Evolutionary conservation across 1,284 basidiomycete species (phyloP).

Genomic region (Irpex rosettiformis): DNA sequence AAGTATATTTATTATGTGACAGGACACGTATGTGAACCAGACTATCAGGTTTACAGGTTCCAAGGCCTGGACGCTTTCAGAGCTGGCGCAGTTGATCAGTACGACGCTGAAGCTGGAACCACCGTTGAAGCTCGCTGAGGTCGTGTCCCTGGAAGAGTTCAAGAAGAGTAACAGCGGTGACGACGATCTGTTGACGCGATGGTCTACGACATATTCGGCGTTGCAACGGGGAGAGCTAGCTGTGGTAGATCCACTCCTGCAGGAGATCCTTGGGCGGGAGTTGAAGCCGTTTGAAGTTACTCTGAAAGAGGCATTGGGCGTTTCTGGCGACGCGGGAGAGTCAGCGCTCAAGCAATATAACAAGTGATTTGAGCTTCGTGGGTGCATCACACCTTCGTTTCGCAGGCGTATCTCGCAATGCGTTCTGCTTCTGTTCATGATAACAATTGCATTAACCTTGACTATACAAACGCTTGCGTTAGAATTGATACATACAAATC

Average conservation of each 20-base stretch:
- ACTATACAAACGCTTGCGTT: background rate
- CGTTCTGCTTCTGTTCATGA: too few relatives aligned
- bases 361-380: background rate
- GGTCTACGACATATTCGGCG: conserved; percentile 30
- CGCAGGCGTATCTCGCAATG: too few relatives aligned
- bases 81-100: conserved; percentile 23
- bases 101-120: conserved; percentile 19
- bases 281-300: conserved; percentile 26
- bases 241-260: conserved; percentile 26
- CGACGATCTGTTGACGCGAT: conserved; percentile 26
- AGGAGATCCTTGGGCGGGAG: conserved; percentile 24
- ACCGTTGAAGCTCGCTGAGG: conserved; percentile 19
- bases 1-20: too few relatives aligned
- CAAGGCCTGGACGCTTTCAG: conserved; percentile 21
- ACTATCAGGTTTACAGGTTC: conserved; percentile 28
- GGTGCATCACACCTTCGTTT: background rate
- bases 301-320: conserved; percentile 18
- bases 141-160: conserved; percentile 28
- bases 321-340: conserved; percentile 5
- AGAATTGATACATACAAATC: background rate
- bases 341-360: conserved; percentile 10
- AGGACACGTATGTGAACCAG: conserved; percentile 27
- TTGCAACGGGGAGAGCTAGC: conserved; percentile 27
- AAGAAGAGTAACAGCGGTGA: conserved; percentile 22
- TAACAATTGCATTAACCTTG: too few relatives aligned